These are phyloP conservation scores for Volvox africanus DNA, from an alignment of 139 green algal species.

Conservation along the genomic window DNA sequence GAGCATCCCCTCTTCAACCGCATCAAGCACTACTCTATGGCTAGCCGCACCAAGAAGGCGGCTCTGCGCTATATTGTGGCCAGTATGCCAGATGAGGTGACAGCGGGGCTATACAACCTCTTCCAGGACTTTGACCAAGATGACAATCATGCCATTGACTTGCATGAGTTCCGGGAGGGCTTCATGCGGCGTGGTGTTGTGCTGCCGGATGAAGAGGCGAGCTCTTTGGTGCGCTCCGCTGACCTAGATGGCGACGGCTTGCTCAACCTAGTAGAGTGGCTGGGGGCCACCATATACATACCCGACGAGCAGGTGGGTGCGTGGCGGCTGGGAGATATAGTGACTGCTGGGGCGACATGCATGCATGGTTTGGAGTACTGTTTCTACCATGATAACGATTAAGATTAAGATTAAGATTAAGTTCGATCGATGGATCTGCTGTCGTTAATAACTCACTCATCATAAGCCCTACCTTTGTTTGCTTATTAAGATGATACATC, in stretches of 20 bases:
- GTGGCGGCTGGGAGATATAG: background rate
- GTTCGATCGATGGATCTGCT: no score
- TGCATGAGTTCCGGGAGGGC: slow-evolving; percentile 15
- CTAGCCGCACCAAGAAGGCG: slow-evolving; percentile 23
- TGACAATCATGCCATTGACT: slow-evolving; percentile 26
- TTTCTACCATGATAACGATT: no score
- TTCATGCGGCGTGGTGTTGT: slow-evolving; percentile 32
- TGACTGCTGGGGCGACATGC: no score
- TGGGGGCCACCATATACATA: slow-evolving; percentile 21
- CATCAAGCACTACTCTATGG: slow-evolving; percentile 21
- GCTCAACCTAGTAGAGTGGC: slow-evolving; percentile 43
- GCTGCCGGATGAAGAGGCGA: slow-evolving; percentile 36
- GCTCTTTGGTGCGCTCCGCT: background rate
- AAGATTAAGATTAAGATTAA: no score
- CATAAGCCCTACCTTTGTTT: no score
- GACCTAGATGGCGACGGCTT: slow-evolving; percentile 45
- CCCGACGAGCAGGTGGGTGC: slow-evolving; percentile 21
- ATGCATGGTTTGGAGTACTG: no score
- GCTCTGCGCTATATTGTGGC: slow-evolving; percentile 40
- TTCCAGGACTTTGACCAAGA: slow-evolving; percentile 46
- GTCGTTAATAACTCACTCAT: no score
- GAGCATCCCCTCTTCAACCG: slow-evolving; percentile 34
- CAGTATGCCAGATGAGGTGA: slow-evolving; percentile 35
- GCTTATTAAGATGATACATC: no score
- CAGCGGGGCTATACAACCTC: slow-evolving; percentile 35